Conservation (phyloP, 164 flowering plant genomes). For the Nymphaea colorata region DNA sequence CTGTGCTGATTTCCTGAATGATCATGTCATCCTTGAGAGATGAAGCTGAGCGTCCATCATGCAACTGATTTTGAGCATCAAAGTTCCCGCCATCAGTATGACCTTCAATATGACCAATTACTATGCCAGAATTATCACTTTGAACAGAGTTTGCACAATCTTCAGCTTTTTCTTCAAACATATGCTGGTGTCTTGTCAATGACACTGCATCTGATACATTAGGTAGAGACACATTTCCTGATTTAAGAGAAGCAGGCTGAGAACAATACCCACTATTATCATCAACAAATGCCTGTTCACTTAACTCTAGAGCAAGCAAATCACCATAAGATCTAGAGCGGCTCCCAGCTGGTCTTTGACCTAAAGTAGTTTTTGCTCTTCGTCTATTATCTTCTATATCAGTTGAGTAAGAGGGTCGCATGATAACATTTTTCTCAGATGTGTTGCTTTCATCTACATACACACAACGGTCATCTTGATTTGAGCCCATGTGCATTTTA, state of each 20-base stretch:
- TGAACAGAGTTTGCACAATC: constrained; percentile 7
- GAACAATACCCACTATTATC: constrained; percentile 12
- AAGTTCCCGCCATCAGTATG: constrained; percentile 21
- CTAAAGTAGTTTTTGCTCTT: constrained; percentile 8
- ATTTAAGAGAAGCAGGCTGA: not conserved
- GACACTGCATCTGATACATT: not conserved
- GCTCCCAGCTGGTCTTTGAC: constrained; percentile 6
- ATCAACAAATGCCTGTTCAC: constrained; percentile 15
- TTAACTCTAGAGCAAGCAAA: constrained; percentile 18
- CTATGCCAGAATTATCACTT: not conserved
- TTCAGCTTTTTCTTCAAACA: constrained; percentile 1
- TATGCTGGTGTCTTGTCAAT: not conserved
- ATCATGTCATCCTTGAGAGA: not conserved
- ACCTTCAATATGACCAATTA: constrained; percentile 9
- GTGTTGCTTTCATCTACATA: not conserved
- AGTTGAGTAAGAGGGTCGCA: not conserved
- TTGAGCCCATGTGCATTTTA: not conserved
- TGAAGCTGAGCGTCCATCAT: constrained; percentile 26
- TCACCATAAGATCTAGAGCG: constrained; percentile 48
- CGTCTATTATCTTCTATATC: not conserved
- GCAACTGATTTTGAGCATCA: constrained; percentile 13
- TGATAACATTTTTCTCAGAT: not conserved
- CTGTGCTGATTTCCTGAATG: not conserved
- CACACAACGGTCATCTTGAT: not conserved
- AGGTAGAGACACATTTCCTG: constrained; percentile 1